Conservation (phyloP, 2,329 filamentous ascomycete genomes). For the Colletotrichum plurivorum region DNA sequence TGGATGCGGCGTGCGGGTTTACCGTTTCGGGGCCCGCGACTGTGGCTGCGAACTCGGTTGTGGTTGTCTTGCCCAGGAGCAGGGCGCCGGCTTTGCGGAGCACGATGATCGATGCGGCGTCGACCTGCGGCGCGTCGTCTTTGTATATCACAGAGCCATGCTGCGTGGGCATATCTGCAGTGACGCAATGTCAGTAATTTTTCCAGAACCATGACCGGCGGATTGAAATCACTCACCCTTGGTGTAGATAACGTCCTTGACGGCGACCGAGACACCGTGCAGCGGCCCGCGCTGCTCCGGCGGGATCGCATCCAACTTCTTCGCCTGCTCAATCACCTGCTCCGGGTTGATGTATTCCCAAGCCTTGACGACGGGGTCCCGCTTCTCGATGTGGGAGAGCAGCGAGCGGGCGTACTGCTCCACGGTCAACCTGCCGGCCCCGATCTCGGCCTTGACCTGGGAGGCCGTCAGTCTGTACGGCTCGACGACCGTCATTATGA, state of each 20-base stretch:
- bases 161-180: slow-evolving; percentile 68
- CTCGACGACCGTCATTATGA: slow-evolving; percentile 20
- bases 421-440: slow-evolving; percentile 59
- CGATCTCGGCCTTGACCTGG: slow-evolving; percentile 55
- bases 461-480: slow-evolving; percentile 54
- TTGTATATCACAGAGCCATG: slow-evolving; percentile 70
- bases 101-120: slow-evolving; percentile 66
- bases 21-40: slow-evolving; percentile 65
- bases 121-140: slow-evolving; percentile 59
- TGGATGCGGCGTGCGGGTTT: slow-evolving; percentile 69
- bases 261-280: slow-evolving; percentile 70
- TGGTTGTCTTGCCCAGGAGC: slow-evolving; percentile 67
- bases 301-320: slow-evolving; percentile 64
- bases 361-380: slow-evolving; percentile 62
- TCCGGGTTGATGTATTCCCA: slow-evolving; percentile 64
- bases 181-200: too few species aligned
- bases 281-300: slow-evolving; percentile 64
- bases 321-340: slow-evolving; percentile 64
- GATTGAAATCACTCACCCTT: slow-evolving; percentile 54
- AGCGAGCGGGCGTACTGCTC: slow-evolving; percentile 64
- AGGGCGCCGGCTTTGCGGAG: slow-evolving; percentile 69
- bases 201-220: too few species aligned
- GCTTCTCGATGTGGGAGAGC: slow-evolving; percentile 58
- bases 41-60: slow-evolving; percentile 75
- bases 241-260: slow-evolving; percentile 73